Evolutionary conservation across 495 filamentous ascomycete genomes (phyloP).

Genomic region (Penicillium silybi): DNA sequence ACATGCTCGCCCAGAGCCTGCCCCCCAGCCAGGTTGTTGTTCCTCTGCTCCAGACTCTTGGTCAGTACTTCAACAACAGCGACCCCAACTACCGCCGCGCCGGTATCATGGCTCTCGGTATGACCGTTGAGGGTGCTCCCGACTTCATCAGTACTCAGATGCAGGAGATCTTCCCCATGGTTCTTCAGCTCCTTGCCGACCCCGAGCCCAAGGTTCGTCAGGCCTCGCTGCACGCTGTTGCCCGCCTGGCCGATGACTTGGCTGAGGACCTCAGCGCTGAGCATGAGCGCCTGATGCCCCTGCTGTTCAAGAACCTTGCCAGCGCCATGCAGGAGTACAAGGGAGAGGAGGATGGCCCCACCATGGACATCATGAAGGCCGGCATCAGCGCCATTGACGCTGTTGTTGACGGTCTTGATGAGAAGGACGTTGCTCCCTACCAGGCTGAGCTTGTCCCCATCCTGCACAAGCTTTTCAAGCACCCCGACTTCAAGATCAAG

Average conservation of each 20-base stretch:
- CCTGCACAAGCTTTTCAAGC: constrained; percentile 72
- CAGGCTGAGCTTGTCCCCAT: constrained; percentile 77
- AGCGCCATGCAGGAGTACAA: constrained; percentile 65
- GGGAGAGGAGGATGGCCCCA: constrained; percentile 55
- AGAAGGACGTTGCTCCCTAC: constrained; percentile 75
- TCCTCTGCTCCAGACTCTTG: constrained; percentile 79
- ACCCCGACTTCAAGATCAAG: constrained; percentile 87
- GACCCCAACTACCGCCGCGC: constrained; percentile 80
- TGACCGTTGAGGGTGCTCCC: constrained; percentile 93
- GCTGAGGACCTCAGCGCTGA: constrained; percentile 80
- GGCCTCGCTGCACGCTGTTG: constrained; percentile 79
- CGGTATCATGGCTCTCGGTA: constrained; percentile 86
- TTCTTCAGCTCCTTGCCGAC: constrained; percentile 82
- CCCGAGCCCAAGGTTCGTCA: constrained; percentile 76
- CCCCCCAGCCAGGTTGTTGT: constrained; percentile 95
- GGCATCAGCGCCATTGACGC: constrained; percentile 90
- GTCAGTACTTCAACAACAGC: constrained; percentile 67
- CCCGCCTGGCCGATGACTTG: constrained; percentile 86
- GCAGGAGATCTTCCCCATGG: constrained; percentile 76
- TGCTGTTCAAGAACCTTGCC: constrained; percentile 83
- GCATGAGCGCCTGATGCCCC: constrained; percentile 76
- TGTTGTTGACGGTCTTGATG: constrained; percentile 83
- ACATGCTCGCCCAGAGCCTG: constrained; percentile 79
- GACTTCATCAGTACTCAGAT: constrained; percentile 93
- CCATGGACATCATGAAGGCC: constrained; percentile 78